These are phyloP conservation scores for Malus sylvestris DNA, from an alignment of 306 rosid species.

Conservation along the genomic window DNA sequence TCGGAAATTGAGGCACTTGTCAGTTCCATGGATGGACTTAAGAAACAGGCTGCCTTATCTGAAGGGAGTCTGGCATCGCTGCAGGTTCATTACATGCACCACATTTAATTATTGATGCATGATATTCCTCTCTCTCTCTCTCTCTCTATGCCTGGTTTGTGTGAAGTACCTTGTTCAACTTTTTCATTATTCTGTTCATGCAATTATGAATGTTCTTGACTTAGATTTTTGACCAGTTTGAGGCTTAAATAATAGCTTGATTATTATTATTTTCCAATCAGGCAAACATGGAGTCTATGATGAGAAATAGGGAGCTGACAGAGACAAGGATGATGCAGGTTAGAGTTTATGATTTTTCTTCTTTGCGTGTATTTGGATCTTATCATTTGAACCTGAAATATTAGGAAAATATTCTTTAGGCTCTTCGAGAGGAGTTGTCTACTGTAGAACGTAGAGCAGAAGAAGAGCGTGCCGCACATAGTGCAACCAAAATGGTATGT, in stretches of 20 bases:
- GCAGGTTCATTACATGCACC: conserved; percentile 52
- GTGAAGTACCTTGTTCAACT: not conserved
- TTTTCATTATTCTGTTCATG: not conserved
- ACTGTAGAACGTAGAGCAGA: conserved; percentile 94
- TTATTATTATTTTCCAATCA: conserved; percentile 22
- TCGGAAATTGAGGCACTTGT: conserved; percentile 85
- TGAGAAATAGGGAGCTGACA: conserved; percentile 86
- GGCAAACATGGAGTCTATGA: conserved; percentile 90
- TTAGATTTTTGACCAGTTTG: conserved; percentile 9
- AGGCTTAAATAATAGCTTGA: conserved; percentile 21
- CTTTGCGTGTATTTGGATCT: conserved; percentile 16
- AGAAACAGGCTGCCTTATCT: conserved; percentile 80
- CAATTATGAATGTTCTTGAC: conserved; percentile 1
- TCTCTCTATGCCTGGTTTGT: not conserved
- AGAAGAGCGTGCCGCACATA: conserved; percentile 90
- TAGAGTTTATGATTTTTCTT: conserved; percentile 17
- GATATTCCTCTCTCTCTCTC: not conserved
- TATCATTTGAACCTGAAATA: conserved; percentile 12
- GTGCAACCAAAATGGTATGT: conserved; percentile 83
- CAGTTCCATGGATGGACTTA: conserved; percentile 69
- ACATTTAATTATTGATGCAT: not conserved
- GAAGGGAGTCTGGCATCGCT: conserved; percentile 90
- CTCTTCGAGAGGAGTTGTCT: conserved; percentile 88
- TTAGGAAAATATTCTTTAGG: conserved; percentile 33
- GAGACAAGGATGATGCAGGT: conserved; percentile 99